A percentile compares a stretch with the other conserved stretches of the same genome.
These are phyloP conservation scores for Triticum dicoccoides DNA, from an alignment of 176 grass and related monocot species.

Conservation along the genomic window DNA sequence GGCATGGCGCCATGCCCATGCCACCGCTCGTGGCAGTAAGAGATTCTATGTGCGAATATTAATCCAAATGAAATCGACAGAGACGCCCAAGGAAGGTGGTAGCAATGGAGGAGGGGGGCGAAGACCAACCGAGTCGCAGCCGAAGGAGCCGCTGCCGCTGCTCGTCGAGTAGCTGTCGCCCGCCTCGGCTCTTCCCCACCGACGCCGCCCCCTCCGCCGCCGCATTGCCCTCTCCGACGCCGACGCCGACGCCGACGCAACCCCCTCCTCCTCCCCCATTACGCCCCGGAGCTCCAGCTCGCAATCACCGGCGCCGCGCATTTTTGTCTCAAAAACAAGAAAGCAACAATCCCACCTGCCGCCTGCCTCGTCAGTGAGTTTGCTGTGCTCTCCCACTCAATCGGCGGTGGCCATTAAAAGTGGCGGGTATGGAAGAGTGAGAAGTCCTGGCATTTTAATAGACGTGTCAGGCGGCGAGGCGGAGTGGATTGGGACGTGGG, in stretches of 20 bases:
- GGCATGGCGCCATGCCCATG: slow-evolving; percentile 19
- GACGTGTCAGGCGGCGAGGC: not conserved
- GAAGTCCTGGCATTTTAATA: slow-evolving; percentile 43
- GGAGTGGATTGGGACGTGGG: slow-evolving; percentile 32
- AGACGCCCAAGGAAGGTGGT: not conserved
- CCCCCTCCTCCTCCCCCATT: not conserved
- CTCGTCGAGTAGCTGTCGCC: slow-evolving; percentile 44
- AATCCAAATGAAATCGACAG: not conserved
- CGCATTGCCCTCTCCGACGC: slow-evolving; percentile 22
- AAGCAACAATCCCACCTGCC: not conserved
- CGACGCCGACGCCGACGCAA: slow-evolving; percentile 13
- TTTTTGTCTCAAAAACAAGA: not conserved
- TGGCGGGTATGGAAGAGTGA: slow-evolving; percentile 10
- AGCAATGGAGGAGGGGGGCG: not conserved
- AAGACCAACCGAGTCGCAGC: slow-evolving; percentile 47
- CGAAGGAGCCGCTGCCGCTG: slow-evolving; percentile 39
- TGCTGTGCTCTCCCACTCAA: slow-evolving; percentile 2
- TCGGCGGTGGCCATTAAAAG: slow-evolving; percentile 31
- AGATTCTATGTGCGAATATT: not conserved
- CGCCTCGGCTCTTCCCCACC: slow-evolving; percentile 24
- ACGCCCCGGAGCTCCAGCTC: slow-evolving; percentile 3
- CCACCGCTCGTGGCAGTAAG: not conserved
- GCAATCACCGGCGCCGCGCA: slow-evolving; percentile 23
- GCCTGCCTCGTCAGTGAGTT: not conserved
- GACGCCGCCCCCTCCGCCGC: slow-evolving; percentile 1